Base-by-base conservation (phyloP, 2,329 filamentous ascomycete species). In the Fusarium zealandicum region DNA sequence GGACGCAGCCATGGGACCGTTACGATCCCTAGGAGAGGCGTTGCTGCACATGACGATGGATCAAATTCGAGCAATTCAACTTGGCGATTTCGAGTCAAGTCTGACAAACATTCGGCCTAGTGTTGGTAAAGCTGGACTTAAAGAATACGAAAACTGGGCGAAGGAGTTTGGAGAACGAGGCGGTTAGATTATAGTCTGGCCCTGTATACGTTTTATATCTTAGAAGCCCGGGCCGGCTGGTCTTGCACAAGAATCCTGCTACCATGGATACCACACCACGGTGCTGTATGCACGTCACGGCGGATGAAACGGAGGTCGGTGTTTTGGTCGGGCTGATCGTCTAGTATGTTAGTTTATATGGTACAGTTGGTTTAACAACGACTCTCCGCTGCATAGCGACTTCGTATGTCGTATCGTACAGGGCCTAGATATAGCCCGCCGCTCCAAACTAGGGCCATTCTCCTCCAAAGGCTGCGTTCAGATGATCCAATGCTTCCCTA, bases 1-100 rank as follows among this genome's bases (percentile, higher is more conserved):
- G 75, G 95, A 99, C 71, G 95, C 95, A 8, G 95, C 95, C 3
- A 99, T 99, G 95, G 93, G 95, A 0, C 95, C 95, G 1, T 78
- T 99, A 11, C 85, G 95, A 27, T 93, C 92, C 46, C 79, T 98
- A 3, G 95, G 95, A 20, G 95, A 98, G 72, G 91, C 90, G 33
- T 78, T 99, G 25, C 80, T 99, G 28, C 87, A 90, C 62, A 98
- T 96, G 81, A 90, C 89, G 0, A 96, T 95, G 84, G 95, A 99
- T 57, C 86, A 98, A 64, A 98, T 99, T 64, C 83, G 93, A 11
- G 88, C 93, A 1, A 98, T 99, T 56, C 82, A 83, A 46, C 83
- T 96, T 49, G 72, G 80, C 32, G 95, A 99, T 72, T 99, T 99
- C 66, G 79, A 90, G 68, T 86, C 90, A 12, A 96, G 92, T 75